These are phyloP conservation scores for Diospyros lotus DNA, from an alignment of 148 eudicot genomes.

Conservation along the genomic window DNA sequence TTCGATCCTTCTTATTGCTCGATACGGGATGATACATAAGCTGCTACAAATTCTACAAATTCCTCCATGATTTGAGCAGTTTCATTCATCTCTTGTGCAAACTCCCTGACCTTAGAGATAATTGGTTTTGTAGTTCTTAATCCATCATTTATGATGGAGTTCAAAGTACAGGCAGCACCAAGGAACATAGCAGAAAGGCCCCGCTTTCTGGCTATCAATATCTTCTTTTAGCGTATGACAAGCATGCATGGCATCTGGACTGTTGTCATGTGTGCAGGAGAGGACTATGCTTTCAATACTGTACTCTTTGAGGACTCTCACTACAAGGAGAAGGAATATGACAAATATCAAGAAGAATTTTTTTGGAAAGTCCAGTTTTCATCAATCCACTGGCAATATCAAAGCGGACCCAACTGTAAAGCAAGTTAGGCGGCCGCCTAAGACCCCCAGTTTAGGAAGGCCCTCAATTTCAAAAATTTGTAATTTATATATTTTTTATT, in stretches of 20 bases:
- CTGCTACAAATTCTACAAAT: conserved; percentile 47
- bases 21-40: no score
- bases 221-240: conserved; percentile 73
- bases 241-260: conserved; percentile 63
- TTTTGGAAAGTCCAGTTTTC: conserved; percentile 78
- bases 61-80: conserved; percentile 59
- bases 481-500: no score
- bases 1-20: no score
- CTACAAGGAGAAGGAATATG: conserved; percentile 66
- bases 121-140: conserved; percentile 54
- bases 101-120: conserved; percentile 65
- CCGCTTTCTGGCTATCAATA: conserved; percentile 62
- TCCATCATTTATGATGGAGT: conserved; percentile 66
- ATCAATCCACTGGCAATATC: conserved; percentile 91
- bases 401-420: no score
- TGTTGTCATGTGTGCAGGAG: conserved; percentile 81
- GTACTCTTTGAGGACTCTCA: conserved; percentile 53
- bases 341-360: conserved; percentile 71
- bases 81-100: conserved; percentile 64
- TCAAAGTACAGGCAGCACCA: conserved; percentile 77
- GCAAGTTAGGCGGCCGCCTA: no score
- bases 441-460: no score
- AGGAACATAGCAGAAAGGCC: conserved; percentile 69
- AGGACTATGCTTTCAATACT: conserved; percentile 58
- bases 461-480: no score